These are phyloP conservation scores for Pseudogymnoascus sp. DNA, from an alignment of 2,329 filamentous ascomycete genomes.

Conservation along the genomic window DNA sequence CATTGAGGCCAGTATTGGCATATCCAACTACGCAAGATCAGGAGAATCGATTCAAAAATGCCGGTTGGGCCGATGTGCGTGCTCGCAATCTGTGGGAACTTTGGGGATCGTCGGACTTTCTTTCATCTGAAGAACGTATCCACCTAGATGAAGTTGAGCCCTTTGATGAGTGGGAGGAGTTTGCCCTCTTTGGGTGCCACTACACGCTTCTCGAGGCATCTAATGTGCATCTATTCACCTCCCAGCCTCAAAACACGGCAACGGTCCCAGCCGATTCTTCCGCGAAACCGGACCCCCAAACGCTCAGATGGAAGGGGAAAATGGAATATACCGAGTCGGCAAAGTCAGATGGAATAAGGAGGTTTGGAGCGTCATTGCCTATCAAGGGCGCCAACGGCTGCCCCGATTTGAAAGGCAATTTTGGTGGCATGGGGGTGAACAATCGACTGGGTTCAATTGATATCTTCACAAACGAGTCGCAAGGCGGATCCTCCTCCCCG, in stretches of 20 bases:
- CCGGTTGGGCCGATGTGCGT: slow-evolving; percentile 59
- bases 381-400: slow-evolving; percentile 31
- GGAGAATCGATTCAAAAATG: slow-evolving; percentile 53
- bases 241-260: slow-evolving; percentile 8
- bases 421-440: slow-evolving; percentile 30
- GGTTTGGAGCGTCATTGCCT: slow-evolving; percentile 51
- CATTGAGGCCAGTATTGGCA: slow-evolving; percentile 62
- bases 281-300: not conserved
- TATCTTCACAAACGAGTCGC: slow-evolving; percentile 31
- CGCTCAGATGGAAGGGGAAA: not conserved
- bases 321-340: slow-evolving; percentile 31
- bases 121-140: slow-evolving; percentile 50
- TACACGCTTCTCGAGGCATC: slow-evolving; percentile 70
- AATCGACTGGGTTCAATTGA: slow-evolving; percentile 38
- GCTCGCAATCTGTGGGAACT: slow-evolving; percentile 71
- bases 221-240: slow-evolving; percentile 28
- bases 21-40: slow-evolving; percentile 65
- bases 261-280: not conserved
- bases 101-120: slow-evolving; percentile 64
- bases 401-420: slow-evolving; percentile 21
- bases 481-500: slow-evolving; percentile 10
- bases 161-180: slow-evolving; percentile 96
- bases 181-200: slow-evolving; percentile 74
- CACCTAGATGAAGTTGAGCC: slow-evolving; percentile 64
- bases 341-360: slow-evolving; percentile 40